Percentiles rank a stretch among this genome's conserved stretches.
Conservation (phyloP, 2,329 filamentous ascomycete species). For the Alternaria sp. region DNA sequence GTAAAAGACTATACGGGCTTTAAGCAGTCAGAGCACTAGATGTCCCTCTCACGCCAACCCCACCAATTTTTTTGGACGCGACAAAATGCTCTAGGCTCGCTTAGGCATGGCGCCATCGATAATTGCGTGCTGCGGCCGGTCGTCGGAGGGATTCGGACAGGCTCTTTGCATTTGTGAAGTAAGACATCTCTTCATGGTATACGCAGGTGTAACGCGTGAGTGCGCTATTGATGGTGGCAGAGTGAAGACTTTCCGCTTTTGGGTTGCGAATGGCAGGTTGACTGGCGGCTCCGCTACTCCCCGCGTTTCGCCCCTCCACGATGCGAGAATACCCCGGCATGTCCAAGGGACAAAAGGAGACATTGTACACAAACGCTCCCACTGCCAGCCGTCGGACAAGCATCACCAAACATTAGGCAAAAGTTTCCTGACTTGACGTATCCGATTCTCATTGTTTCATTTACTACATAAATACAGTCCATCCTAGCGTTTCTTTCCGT, state of each 20-base stretch:
- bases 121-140: slow-evolving; percentile 25
- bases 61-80: slow-evolving; percentile 41
- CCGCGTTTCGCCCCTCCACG: slow-evolving; percentile 19
- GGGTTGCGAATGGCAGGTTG: slow-evolving; percentile 6
- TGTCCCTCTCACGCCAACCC: slow-evolving; percentile 12
- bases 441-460: slow-evolving; percentile 33
- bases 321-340: slow-evolving; percentile 21
- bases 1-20: slow-evolving; percentile 9
- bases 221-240: neutral
- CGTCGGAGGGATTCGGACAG: slow-evolving; percentile 30
- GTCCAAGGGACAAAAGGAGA: neutral
- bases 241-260: slow-evolving; percentile 6
- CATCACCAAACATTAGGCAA: neutral
- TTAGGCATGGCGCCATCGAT: slow-evolving; percentile 26
- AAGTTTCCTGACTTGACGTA: slow-evolving; percentile 18
- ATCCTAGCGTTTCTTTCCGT: slow-evolving; percentile 27
- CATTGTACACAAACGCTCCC: neutral
- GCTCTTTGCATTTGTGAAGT: neutral
- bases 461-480: slow-evolving; percentile 41
- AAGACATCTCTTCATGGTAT: neutral
- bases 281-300: slow-evolving; percentile 11
- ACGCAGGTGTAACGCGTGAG: neutral
- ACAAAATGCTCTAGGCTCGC: slow-evolving; percentile 26
- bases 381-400: neutral
- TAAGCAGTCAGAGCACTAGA: slow-evolving; percentile 16